Conservation (phyloP, 768 basidiomycete species). For the Tubosaeta brunneosetosa region DNA sequence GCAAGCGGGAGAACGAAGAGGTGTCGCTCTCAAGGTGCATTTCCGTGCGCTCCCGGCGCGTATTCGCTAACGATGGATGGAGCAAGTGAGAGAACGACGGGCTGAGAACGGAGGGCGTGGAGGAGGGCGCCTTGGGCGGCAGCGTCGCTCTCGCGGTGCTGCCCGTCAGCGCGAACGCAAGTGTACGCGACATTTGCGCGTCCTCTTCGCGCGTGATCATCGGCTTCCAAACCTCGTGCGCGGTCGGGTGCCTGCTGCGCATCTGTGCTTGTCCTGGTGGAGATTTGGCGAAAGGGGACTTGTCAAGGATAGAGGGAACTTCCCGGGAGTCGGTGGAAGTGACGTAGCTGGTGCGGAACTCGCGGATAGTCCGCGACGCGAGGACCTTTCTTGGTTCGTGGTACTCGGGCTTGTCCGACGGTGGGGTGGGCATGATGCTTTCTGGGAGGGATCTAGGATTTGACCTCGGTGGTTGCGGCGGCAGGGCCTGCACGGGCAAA, state of each 20-base stretch:
- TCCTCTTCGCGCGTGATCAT: slow-evolving; percentile 44
- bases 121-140: slow-evolving; percentile 34
- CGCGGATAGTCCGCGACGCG: slow-evolving; percentile 12
- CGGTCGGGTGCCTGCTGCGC: slow-evolving; percentile 26
- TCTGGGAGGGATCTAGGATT: slow-evolving; percentile 9
- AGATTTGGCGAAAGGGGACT: slow-evolving; percentile 14
- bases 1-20: slow-evolving; percentile 26
- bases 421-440: neutral
- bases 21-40: too few species aligned
- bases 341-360: slow-evolving; percentile 19
- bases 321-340: slow-evolving; percentile 3
- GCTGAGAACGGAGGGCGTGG: slow-evolving; percentile 32
- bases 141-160: slow-evolving; percentile 45
- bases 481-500: slow-evolving; percentile 4
- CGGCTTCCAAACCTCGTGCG: slow-evolving; percentile 50
- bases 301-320: slow-evolving; percentile 21
- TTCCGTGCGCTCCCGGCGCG: too few species aligned
- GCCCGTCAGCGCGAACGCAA: slow-evolving; percentile 40
- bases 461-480: neutral
- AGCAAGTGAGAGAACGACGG: slow-evolving; percentile 33
- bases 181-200: slow-evolving; percentile 36
- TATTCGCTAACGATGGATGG: slow-evolving; percentile 6
- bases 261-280: slow-evolving; percentile 25
- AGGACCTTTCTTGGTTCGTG: slow-evolving; percentile 22
- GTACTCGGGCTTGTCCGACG: slow-evolving; percentile 1